Percentiles rank a stretch among this genome's conserved stretches.
These are phyloP conservation scores for Draba incana DNA, from an alignment of 345 rosid species.

Conservation along the genomic window DNA sequence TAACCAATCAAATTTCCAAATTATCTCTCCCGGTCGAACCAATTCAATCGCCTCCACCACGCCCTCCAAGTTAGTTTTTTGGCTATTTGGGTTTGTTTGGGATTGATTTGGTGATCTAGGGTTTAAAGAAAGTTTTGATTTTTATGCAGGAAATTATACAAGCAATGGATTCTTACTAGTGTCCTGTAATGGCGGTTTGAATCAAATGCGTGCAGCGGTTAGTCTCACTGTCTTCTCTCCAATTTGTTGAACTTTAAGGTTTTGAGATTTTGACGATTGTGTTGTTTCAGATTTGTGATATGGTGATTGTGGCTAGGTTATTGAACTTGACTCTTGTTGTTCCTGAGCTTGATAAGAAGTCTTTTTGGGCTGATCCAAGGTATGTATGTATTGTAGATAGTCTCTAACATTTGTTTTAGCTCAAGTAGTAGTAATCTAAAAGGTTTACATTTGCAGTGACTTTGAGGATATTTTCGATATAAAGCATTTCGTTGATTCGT, in stretches of 20 bases:
- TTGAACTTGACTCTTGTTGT: slow-evolving; percentile 91
- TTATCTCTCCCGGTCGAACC: slow-evolving; percentile 41
- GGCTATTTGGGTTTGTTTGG: neutral
- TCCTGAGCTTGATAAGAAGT: slow-evolving; percentile 93
- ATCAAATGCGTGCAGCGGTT: slow-evolving; percentile 96
- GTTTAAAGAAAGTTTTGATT: slow-evolving; percentile 5
- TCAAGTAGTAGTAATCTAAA: neutral
- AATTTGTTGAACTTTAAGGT: neutral
- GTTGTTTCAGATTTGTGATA: slow-evolving; percentile 76
- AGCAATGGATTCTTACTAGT: slow-evolving; percentile 79
- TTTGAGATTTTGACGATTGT: neutral
- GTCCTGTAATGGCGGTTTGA: slow-evolving; percentile 90
- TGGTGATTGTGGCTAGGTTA: slow-evolving; percentile 79
- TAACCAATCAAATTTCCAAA: slow-evolving; percentile 48
- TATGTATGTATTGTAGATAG: slow-evolving; percentile 33
- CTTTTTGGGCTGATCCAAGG: slow-evolving; percentile 99
- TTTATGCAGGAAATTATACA: slow-evolving; percentile 65
- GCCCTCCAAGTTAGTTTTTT: slow-evolving; percentile 53
- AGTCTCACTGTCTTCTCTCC: slow-evolving; percentile 23
- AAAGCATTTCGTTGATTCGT: slow-evolving; percentile 79
- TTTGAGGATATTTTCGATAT: slow-evolving; percentile 88
- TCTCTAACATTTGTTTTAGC: neutral
- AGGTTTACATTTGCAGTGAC: slow-evolving; percentile 58
- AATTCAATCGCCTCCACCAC: slow-evolving; percentile 43
- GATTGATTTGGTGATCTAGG: neutral